These are phyloP conservation scores for Geosiphon pyriformis DNA, from an alignment of 192 early-diverging fungal genomes.

Conservation along the genomic window DNA sequence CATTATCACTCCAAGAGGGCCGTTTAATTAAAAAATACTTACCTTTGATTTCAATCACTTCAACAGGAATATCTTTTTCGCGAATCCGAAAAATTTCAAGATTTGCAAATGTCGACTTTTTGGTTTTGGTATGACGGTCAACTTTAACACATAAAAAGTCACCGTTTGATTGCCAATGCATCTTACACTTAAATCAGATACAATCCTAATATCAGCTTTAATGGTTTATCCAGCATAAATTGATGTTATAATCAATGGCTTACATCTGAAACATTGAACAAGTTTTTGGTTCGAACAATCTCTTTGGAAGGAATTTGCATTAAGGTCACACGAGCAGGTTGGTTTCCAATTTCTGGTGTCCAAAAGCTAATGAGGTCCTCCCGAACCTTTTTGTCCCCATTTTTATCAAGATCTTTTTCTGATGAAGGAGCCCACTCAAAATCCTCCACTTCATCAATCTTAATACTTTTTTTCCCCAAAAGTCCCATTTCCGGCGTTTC, in stretches of 20 bases:
- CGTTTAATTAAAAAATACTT: no score
- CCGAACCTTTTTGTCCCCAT: constrained; percentile 32
- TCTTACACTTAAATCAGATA: constrained; percentile 51
- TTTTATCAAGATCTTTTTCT: constrained; percentile 26
- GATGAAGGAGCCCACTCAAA: constrained; percentile 72
- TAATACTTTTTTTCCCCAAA: constrained; percentile 89
- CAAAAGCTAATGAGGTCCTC: constrained; percentile 86
- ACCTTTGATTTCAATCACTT: constrained; percentile 87
- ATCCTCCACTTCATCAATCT: constrained; percentile 70
- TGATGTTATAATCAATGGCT: constrained; percentile 5
- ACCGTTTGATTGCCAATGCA: constrained; percentile 89
- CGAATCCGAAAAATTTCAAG: constrained; percentile 91
- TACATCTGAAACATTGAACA: constrained; percentile 85
- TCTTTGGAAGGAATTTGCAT: constrained; percentile 77
- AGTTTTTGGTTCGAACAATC: constrained; percentile 92
- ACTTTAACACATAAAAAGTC: constrained; percentile 91
- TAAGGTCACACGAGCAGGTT: constrained; percentile 94
- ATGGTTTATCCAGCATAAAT: neutral
- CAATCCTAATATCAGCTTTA: neutral
- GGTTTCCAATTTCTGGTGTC: constrained; percentile 93
- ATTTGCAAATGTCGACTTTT: constrained; percentile 83
- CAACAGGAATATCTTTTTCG: constrained; percentile 95
- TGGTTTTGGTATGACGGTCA: constrained; percentile 84
- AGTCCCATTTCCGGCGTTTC: constrained; percentile 92
- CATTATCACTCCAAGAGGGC: no score